Conservation (phyloP, 2,329 filamentous ascomycete species). For the Ascosphaera apis region DNA sequence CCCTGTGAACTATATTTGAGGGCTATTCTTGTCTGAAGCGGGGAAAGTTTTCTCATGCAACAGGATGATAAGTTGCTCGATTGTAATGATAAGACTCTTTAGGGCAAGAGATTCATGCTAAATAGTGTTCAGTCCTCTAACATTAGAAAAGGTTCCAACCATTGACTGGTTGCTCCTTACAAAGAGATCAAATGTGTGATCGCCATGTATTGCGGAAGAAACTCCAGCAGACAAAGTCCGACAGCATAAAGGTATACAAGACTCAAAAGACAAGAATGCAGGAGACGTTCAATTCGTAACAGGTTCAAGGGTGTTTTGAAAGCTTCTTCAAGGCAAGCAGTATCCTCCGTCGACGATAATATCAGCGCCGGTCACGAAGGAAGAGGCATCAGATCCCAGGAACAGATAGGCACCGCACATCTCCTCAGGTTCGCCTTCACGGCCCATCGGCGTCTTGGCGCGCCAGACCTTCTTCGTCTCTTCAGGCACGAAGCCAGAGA, state of each 20-base stretch:
- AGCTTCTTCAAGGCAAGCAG: slow-evolving; percentile 23
- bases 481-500: slow-evolving; percentile 38
- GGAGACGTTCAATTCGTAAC: neutral
- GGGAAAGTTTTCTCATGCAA: too few relatives aligned
- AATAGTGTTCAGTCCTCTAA: too few relatives aligned
- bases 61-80: too few relatives aligned
- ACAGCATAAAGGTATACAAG: neutral
- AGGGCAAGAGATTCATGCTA: too few relatives aligned
- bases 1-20: too few relatives aligned
- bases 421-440: slow-evolving; percentile 50
- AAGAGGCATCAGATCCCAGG: slow-evolving; percentile 59
- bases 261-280: neutral
- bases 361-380: slow-evolving; percentile 56
- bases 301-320: neutral
- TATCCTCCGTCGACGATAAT: slow-evolving; percentile 59
- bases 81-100: too few relatives aligned
- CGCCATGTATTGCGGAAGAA: too few relatives aligned
- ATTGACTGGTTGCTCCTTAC: too few relatives aligned
- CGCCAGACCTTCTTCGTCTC: slow-evolving; percentile 53
- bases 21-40: too few relatives aligned
- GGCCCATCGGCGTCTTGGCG: slow-evolving; percentile 57
- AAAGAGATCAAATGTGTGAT: too few relatives aligned
- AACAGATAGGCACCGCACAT: slow-evolving; percentile 68
- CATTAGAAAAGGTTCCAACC: too few relatives aligned
- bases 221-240: too few relatives aligned